phyloP scores from a whole-genome alignment of 805 yeast genomes.

The Monosporozyma aerobia region DNA sequence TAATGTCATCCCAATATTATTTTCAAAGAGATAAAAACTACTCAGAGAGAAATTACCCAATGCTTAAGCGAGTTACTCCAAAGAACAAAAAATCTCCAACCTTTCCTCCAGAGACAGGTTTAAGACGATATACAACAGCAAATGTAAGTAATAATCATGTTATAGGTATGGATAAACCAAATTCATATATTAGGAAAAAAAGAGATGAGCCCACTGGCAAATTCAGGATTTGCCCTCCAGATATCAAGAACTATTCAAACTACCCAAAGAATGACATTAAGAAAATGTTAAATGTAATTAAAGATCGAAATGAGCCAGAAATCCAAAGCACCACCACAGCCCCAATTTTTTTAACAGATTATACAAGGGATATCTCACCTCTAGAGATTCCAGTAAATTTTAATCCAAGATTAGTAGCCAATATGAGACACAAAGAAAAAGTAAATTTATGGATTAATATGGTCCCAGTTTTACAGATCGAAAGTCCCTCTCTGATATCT shows the following conservation, averaged over 20 bases:
- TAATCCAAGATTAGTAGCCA: constrained; percentile 52
- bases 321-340: background rate
- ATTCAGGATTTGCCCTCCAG: background rate
- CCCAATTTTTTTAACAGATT: background rate
- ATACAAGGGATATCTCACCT: background rate
- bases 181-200: background rate
- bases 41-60: background rate
- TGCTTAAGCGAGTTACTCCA: background rate
- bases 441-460: constrained; percentile 53
- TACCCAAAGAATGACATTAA: background rate
- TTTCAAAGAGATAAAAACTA: background rate
- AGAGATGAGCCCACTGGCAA: background rate
- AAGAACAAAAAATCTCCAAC: background rate
- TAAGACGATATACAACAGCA: background rate
- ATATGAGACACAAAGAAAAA: constrained; percentile 60
- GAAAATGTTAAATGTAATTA: no score
- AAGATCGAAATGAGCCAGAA: background rate
- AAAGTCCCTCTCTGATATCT: constrained; percentile 12
- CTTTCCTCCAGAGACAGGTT: background rate
- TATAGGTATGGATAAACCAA: background rate
- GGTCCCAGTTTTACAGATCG: constrained; percentile 38
- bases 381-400: constrained; percentile 38
- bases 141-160: background rate
- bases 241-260: background rate
- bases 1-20: background rate